Percentiles rank a stretch among this genome's conserved stretches.
Conservation (phyloP, 164 flowering plant genomes). For the Berberis vulgaris region DNA sequence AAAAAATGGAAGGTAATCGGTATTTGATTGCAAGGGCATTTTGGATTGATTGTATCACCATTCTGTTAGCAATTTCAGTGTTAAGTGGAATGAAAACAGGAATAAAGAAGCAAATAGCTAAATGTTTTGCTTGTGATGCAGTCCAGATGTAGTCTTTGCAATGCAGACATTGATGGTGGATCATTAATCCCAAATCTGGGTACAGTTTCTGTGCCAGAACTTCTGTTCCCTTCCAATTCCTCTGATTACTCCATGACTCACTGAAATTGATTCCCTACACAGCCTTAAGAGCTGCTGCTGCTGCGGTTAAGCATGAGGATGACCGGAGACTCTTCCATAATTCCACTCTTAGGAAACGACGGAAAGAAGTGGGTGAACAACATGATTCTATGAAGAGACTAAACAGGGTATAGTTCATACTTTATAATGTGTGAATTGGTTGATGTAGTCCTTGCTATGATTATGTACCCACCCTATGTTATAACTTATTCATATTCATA, state of each 20-base stretch:
- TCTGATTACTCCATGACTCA: background rate
- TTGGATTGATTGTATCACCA: too few relatives aligned
- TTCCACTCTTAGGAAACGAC: slow-evolving; percentile 72
- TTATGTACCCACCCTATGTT: too few relatives aligned
- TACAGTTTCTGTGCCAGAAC: slow-evolving; percentile 13
- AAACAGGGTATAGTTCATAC: slow-evolving; percentile 38
- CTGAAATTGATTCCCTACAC: slow-evolving; percentile 17
- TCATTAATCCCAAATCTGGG: slow-evolving; percentile 78
- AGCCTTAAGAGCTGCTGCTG: slow-evolving; percentile 96
- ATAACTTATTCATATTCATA: too few relatives aligned
- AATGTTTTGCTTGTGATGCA: slow-evolving; percentile 19
- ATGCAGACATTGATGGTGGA: slow-evolving; percentile 56
- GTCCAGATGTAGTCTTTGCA: slow-evolving; percentile 84
- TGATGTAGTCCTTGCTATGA: too few relatives aligned
- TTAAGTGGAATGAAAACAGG: too few relatives aligned
- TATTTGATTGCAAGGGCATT: too few relatives aligned
- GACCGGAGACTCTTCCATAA: slow-evolving; percentile 78
- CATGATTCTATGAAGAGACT: slow-evolving; percentile 33
- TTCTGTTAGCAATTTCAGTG: too few relatives aligned
- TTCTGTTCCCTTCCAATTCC: background rate
- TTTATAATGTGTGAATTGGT: too few relatives aligned
- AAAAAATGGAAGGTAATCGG: too few relatives aligned
- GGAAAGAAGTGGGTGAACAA: slow-evolving; percentile 71
- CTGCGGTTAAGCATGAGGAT: slow-evolving; percentile 86
- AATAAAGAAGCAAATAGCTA: too few relatives aligned